These are phyloP conservation scores for Pistacia atlantica DNA, from an alignment of 345 rosid genomes.

Conservation along the genomic window DNA sequence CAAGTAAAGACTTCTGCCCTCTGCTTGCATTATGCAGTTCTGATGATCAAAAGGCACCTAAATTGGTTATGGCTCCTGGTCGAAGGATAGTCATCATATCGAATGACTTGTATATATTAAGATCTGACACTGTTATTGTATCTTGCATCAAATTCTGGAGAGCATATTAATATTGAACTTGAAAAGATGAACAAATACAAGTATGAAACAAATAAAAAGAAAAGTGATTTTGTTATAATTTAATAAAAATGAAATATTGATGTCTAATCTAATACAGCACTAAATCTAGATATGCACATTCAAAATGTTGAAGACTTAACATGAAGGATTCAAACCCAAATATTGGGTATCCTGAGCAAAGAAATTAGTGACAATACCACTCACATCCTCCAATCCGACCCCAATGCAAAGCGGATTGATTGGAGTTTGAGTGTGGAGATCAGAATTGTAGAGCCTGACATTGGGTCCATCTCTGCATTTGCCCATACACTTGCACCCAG, in stretches of 20 bases:
- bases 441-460: conserved; percentile 41
- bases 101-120: too few species aligned
- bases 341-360: conserved; percentile 27
- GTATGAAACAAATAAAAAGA: not conserved
- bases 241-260: not conserved
- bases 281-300: not conserved
- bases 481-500: conserved; percentile 78
- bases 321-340: conserved; percentile 8
- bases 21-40: too few species aligned
- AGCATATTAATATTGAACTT: not conserved
- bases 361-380: conserved; percentile 49
- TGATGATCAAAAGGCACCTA: too few species aligned
- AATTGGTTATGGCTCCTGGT: too few species aligned
- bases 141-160: too few species aligned
- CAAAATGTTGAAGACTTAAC: conserved; percentile 2
- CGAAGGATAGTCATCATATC: too few species aligned
- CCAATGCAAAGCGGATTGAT: conserved; percentile 59
- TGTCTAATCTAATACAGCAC: too few species aligned
- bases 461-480: conserved; percentile 80
- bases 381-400: conserved; percentile 70
- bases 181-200: not conserved
- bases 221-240: too few species aligned
- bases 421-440: conserved; percentile 23
- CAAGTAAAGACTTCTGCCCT: too few species aligned
- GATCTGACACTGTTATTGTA: too few species aligned